Evolutionary conservation across 768 basidiomycete species (phyloP).

Genomic region (Auricularia sp.): DNA sequence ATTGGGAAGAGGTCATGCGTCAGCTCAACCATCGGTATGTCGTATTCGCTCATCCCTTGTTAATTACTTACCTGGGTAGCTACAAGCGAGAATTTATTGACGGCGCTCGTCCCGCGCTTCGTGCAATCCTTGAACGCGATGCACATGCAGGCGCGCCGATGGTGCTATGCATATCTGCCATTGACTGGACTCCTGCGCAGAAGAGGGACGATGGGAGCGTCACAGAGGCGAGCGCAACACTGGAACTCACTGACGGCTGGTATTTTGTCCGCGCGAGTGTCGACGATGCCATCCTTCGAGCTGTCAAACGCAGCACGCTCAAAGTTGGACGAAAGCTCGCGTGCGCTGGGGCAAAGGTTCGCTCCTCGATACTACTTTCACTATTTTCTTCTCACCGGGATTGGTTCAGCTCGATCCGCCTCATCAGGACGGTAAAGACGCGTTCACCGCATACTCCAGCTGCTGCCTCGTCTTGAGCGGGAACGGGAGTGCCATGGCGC

Average conservation of each 20-base stretch:
- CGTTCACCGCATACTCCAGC: conserved; percentile 64
- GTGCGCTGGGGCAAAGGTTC: conserved; percentile 67
- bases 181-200: conserved; percentile 41
- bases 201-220: conserved; percentile 28
- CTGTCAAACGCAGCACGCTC: conserved; percentile 54
- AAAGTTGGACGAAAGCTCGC: conserved; percentile 75
- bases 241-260: conserved; percentile 98
- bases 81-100: conserved; percentile 81
- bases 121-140: conserved; percentile 75
- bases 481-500: conserved; percentile 77
- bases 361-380: conserved; percentile 15
- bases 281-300: conserved; percentile 64
- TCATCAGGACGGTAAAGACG: conserved; percentile 60
- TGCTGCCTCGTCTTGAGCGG: conserved; percentile 59
- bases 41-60: not conserved
- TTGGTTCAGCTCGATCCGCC: conserved; percentile 38
- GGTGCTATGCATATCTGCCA: conserved; percentile 72
- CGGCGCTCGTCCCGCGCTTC: conserved; percentile 71
- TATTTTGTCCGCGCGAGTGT: conserved; percentile 71
- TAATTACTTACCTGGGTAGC: conserved; percentile 28
- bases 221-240: conserved; percentile 36
- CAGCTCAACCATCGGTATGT: conserved; percentile 80
- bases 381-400: not conserved
- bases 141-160: conserved; percentile 68
- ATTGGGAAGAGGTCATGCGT: conserved; percentile 66